Evolutionary conservation across 768 basidiomycete genomes (phyloP).

Genomic region (Infundibulicybe gibba): DNA sequence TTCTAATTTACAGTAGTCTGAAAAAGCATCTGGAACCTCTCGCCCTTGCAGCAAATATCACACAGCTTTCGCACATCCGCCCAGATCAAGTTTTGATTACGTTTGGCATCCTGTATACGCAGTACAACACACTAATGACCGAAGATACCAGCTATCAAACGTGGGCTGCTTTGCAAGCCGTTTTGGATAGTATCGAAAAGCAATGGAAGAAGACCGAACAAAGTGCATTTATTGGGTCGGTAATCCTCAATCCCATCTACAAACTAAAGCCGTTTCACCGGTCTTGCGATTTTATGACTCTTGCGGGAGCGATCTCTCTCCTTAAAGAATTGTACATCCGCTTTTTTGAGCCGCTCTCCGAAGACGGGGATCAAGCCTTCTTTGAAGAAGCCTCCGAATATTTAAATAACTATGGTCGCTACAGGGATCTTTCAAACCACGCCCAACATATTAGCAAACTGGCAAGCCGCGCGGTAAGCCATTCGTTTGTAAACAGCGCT

Average conservation of each 20-base stretch:
- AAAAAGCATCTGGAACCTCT: neutral
- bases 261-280: conserved; percentile 7
- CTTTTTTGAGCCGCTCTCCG: conserved; percentile 10
- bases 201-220: conserved; percentile 20
- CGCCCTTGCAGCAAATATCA: neutral
- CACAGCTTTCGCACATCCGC: neutral
- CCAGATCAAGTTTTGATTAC: conserved; percentile 8
- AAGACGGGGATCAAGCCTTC: too few species aligned
- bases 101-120: conserved; percentile 8
- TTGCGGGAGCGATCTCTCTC: conserved; percentile 7
- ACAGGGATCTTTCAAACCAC: too few species aligned
- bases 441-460: too few species aligned
- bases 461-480: too few species aligned
- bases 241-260: conserved; percentile 19
- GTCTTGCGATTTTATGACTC: conserved; percentile 2
- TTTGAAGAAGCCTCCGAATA: too few species aligned
- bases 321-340: conserved; percentile 8
- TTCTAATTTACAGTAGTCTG: conserved; percentile 19
- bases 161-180: neutral
- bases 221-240: conserved; percentile 21
- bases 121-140: conserved; percentile 2
- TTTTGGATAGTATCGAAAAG: conserved; percentile 10
- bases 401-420: too few species aligned
- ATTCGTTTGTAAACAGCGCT: too few species aligned
- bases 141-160: neutral